phyloP scores from a whole-genome alignment of 148 eudicot genomes.

The Diospyros kaki region DNA sequence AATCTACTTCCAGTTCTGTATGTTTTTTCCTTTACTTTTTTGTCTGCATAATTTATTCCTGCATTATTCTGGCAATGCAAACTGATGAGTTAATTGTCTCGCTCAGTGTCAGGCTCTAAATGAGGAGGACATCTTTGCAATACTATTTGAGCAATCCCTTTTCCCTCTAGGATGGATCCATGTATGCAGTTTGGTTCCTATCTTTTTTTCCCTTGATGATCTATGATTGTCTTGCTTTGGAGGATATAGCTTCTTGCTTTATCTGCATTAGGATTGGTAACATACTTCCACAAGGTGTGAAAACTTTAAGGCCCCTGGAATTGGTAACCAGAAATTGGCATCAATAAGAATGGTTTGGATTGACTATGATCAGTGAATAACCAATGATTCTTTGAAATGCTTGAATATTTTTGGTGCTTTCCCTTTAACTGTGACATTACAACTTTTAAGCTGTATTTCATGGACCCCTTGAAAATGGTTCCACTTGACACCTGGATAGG shows the following conservation, averaged over 20 bases:
- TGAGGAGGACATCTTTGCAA: constrained; percentile 72
- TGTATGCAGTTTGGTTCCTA: constrained; percentile 40
- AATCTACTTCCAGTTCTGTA: constrained; percentile 67
- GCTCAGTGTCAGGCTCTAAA: constrained; percentile 68
- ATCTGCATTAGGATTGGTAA: not conserved
- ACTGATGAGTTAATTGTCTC: constrained; percentile 13
- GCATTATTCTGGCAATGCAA: not conserved
- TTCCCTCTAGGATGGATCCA: constrained; percentile 84
- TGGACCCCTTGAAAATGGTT: no score
- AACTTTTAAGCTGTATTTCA: no score
- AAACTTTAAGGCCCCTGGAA: not conserved
- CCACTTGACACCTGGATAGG: no score
- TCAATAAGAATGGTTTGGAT: not conserved
- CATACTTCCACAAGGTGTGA: not conserved
- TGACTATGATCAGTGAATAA: not conserved
- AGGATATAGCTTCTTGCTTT: not conserved
- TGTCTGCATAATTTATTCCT: constrained; percentile 5
- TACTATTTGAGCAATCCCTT: constrained; percentile 61
- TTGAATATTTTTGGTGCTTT: not conserved
- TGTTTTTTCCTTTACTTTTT: constrained; percentile 24
- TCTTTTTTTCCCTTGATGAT: not conserved
- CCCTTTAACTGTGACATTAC: not conserved
- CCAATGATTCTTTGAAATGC: not conserved
- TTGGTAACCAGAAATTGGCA: not conserved
- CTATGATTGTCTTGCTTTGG: not conserved